Evolutionary conservation across 352 stramenopile species (phyloP).

Genomic region (Aphanomyces euteiches): DNA sequence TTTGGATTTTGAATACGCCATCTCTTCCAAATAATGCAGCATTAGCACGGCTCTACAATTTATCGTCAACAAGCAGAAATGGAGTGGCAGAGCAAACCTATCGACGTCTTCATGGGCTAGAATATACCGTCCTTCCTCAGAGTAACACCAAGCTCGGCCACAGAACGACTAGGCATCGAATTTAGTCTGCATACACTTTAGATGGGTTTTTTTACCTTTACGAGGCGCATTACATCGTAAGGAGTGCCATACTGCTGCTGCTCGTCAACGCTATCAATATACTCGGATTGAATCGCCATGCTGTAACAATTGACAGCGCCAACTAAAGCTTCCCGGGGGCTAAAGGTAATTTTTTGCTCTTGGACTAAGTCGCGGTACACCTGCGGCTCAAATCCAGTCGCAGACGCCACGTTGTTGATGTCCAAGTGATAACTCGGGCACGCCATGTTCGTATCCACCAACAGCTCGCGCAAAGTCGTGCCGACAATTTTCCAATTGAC

Average conservation of each 20-base stretch:
- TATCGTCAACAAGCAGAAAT: no score
- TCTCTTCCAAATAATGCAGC: no score
- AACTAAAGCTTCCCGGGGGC: slow-evolving; percentile 1
- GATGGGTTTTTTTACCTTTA: slow-evolving; percentile 2
- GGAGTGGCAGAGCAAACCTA: background rate
- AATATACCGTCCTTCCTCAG: slow-evolving; percentile 9
- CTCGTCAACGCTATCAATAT: slow-evolving; percentile 16
- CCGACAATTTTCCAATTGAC: slow-evolving; percentile 28
- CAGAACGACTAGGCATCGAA: slow-evolving; percentile 10
- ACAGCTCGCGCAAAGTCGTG: slow-evolving; percentile 7
- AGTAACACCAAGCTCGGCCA: slow-evolving; percentile 20
- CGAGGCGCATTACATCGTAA: slow-evolving; percentile 17
- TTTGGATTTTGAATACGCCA: background rate
- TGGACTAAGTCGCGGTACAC: background rate
- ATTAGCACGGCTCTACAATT: no score
- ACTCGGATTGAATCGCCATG: slow-evolving; percentile 27
- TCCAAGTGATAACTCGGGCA: slow-evolving; percentile 5
- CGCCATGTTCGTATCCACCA: background rate
- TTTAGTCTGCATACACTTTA: no score
- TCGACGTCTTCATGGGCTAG: slow-evolving; percentile 20
- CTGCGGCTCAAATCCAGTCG: slow-evolving; percentile 13
- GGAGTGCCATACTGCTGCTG: slow-evolving; percentile 5
- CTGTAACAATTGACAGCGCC: slow-evolving; percentile 27
- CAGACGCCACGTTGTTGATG: background rate
- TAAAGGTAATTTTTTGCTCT: background rate